Evolutionary conservation across 2,329 filamentous ascomycete genomes (phyloP).

Genomic region (Hymenoscyphus infarciens): DNA sequence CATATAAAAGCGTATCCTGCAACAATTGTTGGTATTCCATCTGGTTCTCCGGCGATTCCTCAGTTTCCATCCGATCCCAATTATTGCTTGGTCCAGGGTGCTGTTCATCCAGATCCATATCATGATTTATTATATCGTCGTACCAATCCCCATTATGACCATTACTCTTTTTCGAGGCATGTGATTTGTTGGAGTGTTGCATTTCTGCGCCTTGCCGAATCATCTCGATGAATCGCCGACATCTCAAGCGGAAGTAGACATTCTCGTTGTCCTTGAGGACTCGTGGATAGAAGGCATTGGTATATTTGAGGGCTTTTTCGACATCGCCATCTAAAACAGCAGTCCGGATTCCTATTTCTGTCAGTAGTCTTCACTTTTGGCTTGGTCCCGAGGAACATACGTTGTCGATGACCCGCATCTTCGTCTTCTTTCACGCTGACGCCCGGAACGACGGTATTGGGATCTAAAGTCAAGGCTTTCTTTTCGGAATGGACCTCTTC

Average conservation of each 20-base stretch:
- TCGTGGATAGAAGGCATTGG: conserved; percentile 71
- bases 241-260: conserved; percentile 83
- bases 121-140: conserved; percentile 36
- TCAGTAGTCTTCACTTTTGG: conserved; percentile 3
- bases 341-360: conserved; percentile 69
- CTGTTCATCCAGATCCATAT: conserved; percentile 55
- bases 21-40: conserved; percentile 47
- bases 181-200: conserved; percentile 34
- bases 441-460: conserved; percentile 49
- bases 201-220: conserved; percentile 71
- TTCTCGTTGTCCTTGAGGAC: conserved; percentile 78
- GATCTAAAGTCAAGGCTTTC: conserved; percentile 60
- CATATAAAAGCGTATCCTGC: conserved; percentile 71
- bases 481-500: conserved; percentile 75
- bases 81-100: conserved; percentile 39
- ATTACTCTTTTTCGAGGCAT: conserved; percentile 38
- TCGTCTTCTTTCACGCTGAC: conserved; percentile 74
- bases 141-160: conserved; percentile 39
- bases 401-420: conserved; percentile 81
- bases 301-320: conserved; percentile 81
- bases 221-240: conserved; percentile 94
- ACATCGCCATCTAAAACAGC: conserved; percentile 91
- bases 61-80: conserved; percentile 53
- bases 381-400: conserved; percentile 48
- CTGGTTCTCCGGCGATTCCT: conserved; percentile 33